These are phyloP conservation scores for Eutrema japonicum DNA, from an alignment of 345 rosid species.

Conservation along the genomic window DNA sequence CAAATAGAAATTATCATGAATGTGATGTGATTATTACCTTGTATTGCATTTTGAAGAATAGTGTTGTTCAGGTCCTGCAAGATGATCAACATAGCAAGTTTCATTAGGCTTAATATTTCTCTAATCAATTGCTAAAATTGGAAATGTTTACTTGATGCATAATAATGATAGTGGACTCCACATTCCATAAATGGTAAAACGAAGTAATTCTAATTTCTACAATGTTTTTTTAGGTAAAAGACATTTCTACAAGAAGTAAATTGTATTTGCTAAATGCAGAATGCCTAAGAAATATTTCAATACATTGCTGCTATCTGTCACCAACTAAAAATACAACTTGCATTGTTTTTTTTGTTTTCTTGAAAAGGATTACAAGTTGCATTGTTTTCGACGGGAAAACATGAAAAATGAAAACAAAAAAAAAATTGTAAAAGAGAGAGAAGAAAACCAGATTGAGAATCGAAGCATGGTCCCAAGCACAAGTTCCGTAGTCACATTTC, in stretches of 20 bases:
- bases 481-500: slow-evolving; percentile 94
- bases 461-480: slow-evolving; percentile 87
- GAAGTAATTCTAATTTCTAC: not conserved
- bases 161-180: not conserved
- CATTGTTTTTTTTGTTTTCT: not conserved
- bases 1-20: not conserved
- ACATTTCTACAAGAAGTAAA: not conserved
- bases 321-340: slow-evolving; percentile 9
- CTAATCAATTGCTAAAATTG: not conserved
- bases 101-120: slow-evolving; percentile 2
- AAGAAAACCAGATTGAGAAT: slow-evolving; percentile 79
- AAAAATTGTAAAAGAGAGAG: not conserved
- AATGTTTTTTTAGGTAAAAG: not conserved
- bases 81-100: slow-evolving; percentile 28
- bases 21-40: slow-evolving; percentile 47
- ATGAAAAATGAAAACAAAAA: not conserved
- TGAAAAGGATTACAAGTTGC: not conserved
- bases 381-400: slow-evolving; percentile 6
- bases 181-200: slow-evolving; percentile 14
- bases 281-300: not conserved
- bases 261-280: slow-evolving; percentile 16
- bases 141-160: not conserved
- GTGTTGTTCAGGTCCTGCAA: slow-evolving; percentile 65
- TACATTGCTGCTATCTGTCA: not conserved
- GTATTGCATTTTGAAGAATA: slow-evolving; percentile 62